These are phyloP conservation scores for Daldinia sp. DNA, from an alignment of 2,329 filamentous ascomycete genomes.

Conservation along the genomic window DNA sequence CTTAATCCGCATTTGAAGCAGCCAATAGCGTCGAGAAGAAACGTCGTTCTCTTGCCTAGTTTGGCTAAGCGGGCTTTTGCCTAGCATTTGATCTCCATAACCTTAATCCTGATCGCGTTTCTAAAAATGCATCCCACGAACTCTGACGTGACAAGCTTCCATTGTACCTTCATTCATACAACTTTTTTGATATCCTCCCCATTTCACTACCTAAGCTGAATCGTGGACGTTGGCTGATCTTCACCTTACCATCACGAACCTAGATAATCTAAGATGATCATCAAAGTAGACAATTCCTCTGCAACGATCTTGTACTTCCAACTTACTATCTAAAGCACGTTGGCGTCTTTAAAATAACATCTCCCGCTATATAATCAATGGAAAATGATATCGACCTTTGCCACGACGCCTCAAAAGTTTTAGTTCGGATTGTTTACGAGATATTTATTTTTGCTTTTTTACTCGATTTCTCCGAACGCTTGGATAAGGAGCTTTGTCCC, in stretches of 20 bases:
- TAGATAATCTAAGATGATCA: not conserved
- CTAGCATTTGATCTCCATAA: slow-evolving; percentile 32
- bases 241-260: not conserved
- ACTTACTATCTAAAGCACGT: slow-evolving; percentile 12
- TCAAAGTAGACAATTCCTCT: slow-evolving; percentile 2
- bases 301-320: slow-evolving; percentile 26
- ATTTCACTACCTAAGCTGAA: not conserved
- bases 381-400: slow-evolving; percentile 27
- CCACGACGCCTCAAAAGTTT: slow-evolving; percentile 2
- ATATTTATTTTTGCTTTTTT: not conserved
- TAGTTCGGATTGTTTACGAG: not conserved
- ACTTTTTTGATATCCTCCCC: not conserved
- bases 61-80: slow-evolving; percentile 25
- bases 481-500: slow-evolving; percentile 19
- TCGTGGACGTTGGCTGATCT: slow-evolving; percentile 18
- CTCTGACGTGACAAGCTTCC: slow-evolving; percentile 26
- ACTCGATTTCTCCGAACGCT: slow-evolving; percentile 4
- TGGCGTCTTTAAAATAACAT: slow-evolving; percentile 21
- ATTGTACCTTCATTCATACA: not conserved
- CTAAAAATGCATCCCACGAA: slow-evolving; percentile 43
- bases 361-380: slow-evolving; percentile 33
- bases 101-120: slow-evolving; percentile 41
- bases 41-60: slow-evolving; percentile 31
- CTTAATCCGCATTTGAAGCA: slow-evolving; percentile 19
- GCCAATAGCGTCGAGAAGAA: slow-evolving; percentile 28